Conservation (phyloP, 2,329 filamentous ascomycete species). For the Trichoderma cornu-damae region DNA sequence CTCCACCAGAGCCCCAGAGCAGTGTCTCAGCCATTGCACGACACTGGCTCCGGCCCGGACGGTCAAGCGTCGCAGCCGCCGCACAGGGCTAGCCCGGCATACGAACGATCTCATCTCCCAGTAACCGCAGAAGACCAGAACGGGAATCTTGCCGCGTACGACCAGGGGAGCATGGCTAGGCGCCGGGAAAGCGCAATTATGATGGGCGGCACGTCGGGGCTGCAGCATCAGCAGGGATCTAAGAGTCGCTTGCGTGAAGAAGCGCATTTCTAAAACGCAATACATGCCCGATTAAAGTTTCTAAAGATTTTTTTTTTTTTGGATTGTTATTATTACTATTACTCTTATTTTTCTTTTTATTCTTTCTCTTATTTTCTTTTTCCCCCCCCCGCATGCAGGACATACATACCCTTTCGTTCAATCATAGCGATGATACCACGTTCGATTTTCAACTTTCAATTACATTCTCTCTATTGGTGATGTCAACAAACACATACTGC, state of each 20-base stretch:
- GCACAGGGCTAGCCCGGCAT: conserved; percentile 30
- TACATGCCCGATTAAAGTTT: conserved; percentile 14
- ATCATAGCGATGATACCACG: conserved; percentile 22
- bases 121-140: conserved; percentile 25
- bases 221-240: conserved; percentile 46
- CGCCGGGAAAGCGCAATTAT: conserved; percentile 59
- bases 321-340: conserved; percentile 2
- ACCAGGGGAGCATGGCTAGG: conserved; percentile 34
- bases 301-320: background rate
- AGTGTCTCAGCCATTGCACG: conserved; percentile 41
- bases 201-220: conserved; percentile 43
- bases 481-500: conserved; percentile 5
- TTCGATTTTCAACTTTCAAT: conserved; percentile 11
- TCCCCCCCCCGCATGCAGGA: conserved; percentile 27
- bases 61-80: conserved; percentile 19
- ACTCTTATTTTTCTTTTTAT: conserved; percentile 21
- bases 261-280: conserved; percentile 41
- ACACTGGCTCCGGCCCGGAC: conserved; percentile 34
- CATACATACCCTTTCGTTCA: conserved; percentile 34
- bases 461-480: conserved; percentile 2
- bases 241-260: conserved; percentile 53
- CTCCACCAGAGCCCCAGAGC: conserved; percentile 34
- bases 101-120: conserved; percentile 37
- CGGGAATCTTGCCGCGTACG: conserved; percentile 26
- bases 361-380: conserved; percentile 23